Conservation (phyloP, 345 rosid species). For the Salix brachista region DNA sequence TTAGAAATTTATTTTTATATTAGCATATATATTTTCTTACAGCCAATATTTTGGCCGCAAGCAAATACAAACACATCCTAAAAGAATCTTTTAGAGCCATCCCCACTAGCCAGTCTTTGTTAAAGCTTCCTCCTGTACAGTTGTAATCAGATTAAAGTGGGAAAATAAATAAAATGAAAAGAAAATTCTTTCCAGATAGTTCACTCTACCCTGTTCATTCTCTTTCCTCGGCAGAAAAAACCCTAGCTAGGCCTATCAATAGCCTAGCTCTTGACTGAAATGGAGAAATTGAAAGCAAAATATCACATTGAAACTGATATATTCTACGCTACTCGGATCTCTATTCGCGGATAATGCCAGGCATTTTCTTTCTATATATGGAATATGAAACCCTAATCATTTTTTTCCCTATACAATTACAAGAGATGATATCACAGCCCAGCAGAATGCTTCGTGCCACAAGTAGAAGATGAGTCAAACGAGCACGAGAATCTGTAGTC, state of each 20-base stretch:
- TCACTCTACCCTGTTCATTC: slow-evolving; percentile 16
- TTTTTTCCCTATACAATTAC: background rate
- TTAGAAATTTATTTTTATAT: no score
- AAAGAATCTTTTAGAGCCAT: slow-evolving; percentile 33
- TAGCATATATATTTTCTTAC: no score
- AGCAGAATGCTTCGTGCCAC: background rate
- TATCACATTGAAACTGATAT: background rate
- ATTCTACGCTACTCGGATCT: background rate
- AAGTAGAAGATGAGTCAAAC: background rate
- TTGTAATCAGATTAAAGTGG: background rate
- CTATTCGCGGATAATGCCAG: background rate
- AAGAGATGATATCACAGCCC: background rate
- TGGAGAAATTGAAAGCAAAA: background rate
- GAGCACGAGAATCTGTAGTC: background rate
- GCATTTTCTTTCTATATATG: background rate
- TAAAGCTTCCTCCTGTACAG: slow-evolving; percentile 5
- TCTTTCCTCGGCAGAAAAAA: background rate
- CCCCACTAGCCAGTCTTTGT: slow-evolving; percentile 27
- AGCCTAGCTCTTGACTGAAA: background rate
- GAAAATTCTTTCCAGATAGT: slow-evolving; percentile 21
- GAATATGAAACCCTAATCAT: background rate
- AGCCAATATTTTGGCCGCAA: no score
- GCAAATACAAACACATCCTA: no score
- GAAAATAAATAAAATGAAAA: background rate
- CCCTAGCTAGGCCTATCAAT: background rate